Base-by-base conservation (phyloP, 176 grass and related monocot species). In the Elymus sibiricus region DNA sequence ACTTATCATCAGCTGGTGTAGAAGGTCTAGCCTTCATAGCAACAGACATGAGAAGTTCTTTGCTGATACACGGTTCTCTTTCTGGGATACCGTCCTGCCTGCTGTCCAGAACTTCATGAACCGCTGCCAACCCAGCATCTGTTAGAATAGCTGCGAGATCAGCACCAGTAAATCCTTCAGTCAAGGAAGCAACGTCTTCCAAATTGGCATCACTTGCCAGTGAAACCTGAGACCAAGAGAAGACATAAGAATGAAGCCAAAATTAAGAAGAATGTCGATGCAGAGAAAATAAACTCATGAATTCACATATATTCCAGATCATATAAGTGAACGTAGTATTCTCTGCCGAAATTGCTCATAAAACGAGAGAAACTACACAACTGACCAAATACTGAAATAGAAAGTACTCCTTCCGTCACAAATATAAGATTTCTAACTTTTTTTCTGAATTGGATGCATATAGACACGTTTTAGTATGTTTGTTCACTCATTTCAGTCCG, bases 91-190 rank as follows among this genome's bases (percentile, higher is more conserved):
- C 86, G 9, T 79, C 88, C 32, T 90, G 87, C 86, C 34, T 83
- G 79, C 77, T 88, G 59, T 95, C 96, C 53, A 98, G 84, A 90
- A 94, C 21, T 88, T 95, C 84, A 88, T 95, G 90, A 84, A 95
- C 88, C 35, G 93, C 94, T 75, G 93, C 93, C 75, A 98, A 78
- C 79, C 90, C 90, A 83, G 90, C 90, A 84, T 98, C 93, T 1
- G 90, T 91, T 37, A 98, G 82, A 69, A 98, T 92, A 74, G 93
- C 91, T 22, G 91, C 90, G 1, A 98, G 96, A 82, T 95, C 96
- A 43, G 96, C 93, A 89, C 96, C 93, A 43, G 90, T 95, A 92
- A 95, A 98, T 44, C 96, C 93, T 85, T 98, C 91, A 28, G 96
- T 98, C 60, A 92, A 79, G 80, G 88, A 94, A 86, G 93, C 93